Base-by-base conservation (phyloP, 2,329 filamentous ascomycete genomes). In the Achaetomium macrosporum region DNA sequence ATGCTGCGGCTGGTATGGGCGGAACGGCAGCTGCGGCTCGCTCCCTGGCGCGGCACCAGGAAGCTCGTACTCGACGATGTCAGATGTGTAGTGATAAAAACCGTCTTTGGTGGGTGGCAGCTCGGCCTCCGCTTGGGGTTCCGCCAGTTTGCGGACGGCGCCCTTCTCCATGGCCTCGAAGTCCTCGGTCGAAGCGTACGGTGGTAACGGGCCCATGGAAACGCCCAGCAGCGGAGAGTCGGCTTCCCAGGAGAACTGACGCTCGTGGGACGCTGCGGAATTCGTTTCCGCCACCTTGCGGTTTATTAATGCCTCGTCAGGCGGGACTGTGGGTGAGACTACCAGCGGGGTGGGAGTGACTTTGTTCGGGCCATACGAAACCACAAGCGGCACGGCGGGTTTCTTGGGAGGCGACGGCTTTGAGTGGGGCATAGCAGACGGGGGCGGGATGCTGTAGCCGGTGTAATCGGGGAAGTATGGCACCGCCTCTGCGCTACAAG, bases 41-140 rank as follows among this genome's bases (percentile, higher is more conserved):
- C 55, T 49, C 50, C 59, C 45, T 9, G 51, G 55, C 40, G 53
- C 57, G 2, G 56, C 52, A 0, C 61, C 63, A 7, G 57, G 61
- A 0, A 65, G 55, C 53, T 65, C 63, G 31, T 62, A 61, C 52
- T 64, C 62, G n/a, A 56, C 53, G 5, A 58, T 37, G 16, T 58
- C 54, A 5, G 46, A 49, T 2, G 44, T 45, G 33, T 59, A 56
- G 41, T 61, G 60, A 35, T 65, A 65, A 30, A 58, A 65, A 1
- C 63, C 63, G 47, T 65, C 63, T 47, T 65, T 65, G 13, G 63
- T 65, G 0, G 63, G 63, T 12, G 63, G 63, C 17, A 65, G 46
- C 40, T 65, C 63, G 3, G 61, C 61, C 44, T 61, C 33, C 11
- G 62, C 62, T 29, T 57, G 45, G 2, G 63, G 63, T 30, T 59